These are phyloP conservation scores for Starmerella lactis-condensi DNA, from an alignment of 805 yeast genomes.

Conservation along the genomic window DNA sequence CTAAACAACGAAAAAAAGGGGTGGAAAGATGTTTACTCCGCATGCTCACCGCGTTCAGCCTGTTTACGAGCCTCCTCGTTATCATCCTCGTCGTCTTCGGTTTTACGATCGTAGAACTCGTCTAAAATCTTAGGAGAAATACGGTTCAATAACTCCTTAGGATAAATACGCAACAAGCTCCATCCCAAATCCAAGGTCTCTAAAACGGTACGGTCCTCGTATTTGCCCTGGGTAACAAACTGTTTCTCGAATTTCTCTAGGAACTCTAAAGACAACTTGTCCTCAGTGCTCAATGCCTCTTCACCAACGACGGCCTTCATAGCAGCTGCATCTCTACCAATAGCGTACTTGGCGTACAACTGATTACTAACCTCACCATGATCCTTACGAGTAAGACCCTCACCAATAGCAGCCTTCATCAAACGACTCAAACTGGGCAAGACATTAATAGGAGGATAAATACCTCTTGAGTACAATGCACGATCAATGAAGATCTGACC, in stretches of 20 bases:
- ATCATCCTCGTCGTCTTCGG: constrained; percentile 29
- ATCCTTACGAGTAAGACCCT: constrained; percentile 98
- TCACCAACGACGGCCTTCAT: constrained; percentile 99
- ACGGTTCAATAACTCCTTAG: constrained; percentile 96
- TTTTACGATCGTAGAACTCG: constrained; percentile 64
- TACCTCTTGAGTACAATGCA: constrained; percentile 87
- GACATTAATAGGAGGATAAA: constrained; percentile 97
- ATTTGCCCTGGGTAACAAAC: constrained; percentile 89
- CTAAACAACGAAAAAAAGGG: too few relatives aligned
- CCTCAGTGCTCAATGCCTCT: constrained; percentile 95
- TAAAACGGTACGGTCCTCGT: constrained; percentile 83
- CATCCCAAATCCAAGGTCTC: constrained; percentile 97
- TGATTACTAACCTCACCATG: constrained; percentile 99
- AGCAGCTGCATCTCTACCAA: constrained; percentile 99
- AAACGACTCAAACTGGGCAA: constrained; percentile 92
- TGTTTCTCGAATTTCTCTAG: constrained; percentile 95
- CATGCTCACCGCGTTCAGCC: too few relatives aligned
- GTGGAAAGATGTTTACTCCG: too few relatives aligned
- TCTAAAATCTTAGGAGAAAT: constrained; percentile 90
- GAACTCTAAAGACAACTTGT: constrained; percentile 90
- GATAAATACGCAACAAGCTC: constrained; percentile 94
- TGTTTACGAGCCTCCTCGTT: constrained; percentile 23
- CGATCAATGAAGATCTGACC: constrained; percentile 97
- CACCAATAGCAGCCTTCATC: constrained; percentile 99
- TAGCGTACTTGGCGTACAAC: constrained; percentile 96